Percentiles rank a stretch among this genome's conserved stretches.
These are phyloP conservation scores for Drechslerella coelobrocha DNA, from an alignment of 2,329 filamentous ascomycete genomes.

Conservation along the genomic window DNA sequence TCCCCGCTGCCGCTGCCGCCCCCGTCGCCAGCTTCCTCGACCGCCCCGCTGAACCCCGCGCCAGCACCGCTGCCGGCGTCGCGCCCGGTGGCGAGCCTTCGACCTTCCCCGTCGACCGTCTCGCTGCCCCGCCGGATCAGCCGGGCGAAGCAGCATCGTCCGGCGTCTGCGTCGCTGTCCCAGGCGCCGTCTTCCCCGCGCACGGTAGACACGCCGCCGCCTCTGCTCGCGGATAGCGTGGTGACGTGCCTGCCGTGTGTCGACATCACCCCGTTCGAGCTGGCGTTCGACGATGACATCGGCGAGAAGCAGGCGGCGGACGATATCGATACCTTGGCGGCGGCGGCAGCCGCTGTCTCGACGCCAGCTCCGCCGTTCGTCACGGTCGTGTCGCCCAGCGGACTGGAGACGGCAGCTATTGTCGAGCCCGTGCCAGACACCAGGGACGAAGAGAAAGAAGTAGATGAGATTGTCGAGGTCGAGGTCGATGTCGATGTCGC, in stretches of 20 bases:
- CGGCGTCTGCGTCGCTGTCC: no score
- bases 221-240: slow-evolving; percentile 72
- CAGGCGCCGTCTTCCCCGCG: slow-evolving; percentile 67
- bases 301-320: not conserved
- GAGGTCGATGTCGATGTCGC: not conserved
- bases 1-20: slow-evolving; percentile 58
- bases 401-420: not conserved
- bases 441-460: not conserved
- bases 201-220: slow-evolving; percentile 93
- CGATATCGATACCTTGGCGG: not conserved
- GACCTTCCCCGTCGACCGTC: not conserved
- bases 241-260: slow-evolving; percentile 2
- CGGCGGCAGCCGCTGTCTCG: not conserved
- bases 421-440: not conserved
- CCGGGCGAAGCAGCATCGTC: no score
- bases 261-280: not conserved
- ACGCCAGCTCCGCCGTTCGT: slow-evolving; percentile 6
- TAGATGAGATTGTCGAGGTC: not conserved
- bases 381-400: not conserved
- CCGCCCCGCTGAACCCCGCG: slow-evolving; percentile 57
- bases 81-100: not conserved
- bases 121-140: not conserved
- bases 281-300: not conserved
- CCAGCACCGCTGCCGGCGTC: not conserved
- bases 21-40: slow-evolving; percentile 61